These are phyloP conservation scores for Phaeotremella skinneri DNA, from an alignment of 768 basidiomycete genomes.

Conservation along the genomic window DNA sequence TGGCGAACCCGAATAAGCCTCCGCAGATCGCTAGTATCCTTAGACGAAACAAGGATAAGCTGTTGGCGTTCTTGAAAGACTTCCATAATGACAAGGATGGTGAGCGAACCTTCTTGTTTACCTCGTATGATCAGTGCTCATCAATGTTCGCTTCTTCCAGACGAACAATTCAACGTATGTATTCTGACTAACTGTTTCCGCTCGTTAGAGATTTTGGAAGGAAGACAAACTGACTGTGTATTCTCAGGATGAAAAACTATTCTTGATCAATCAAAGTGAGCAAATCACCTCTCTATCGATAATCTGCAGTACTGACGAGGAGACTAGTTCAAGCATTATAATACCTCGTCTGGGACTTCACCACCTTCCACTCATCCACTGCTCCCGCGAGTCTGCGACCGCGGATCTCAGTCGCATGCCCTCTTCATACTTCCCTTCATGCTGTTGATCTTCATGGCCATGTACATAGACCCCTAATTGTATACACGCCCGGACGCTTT, in stretches of 20 bases:
- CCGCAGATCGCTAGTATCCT: conserved; percentile 89
- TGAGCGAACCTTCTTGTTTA: conserved; percentile 28
- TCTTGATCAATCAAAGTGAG: conserved; percentile 79
- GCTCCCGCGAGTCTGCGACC: too few relatives aligned
- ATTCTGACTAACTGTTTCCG: conserved; percentile 9
- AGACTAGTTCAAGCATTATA: neutral
- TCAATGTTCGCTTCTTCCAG: conserved; percentile 52
- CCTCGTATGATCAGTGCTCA: neutral
- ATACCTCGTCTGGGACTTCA: neutral
- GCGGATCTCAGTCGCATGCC: neutral
- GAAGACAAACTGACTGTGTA: neutral
- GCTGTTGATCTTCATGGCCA: neutral
- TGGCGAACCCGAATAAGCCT: conserved; percentile 99
- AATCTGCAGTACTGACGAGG: conserved; percentile 4
- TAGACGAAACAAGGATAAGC: conserved; percentile 87
- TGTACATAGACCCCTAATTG: neutral
- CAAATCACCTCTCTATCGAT: neutral
- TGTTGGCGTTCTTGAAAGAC: conserved; percentile 78
- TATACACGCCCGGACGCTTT: neutral
- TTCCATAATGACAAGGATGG: conserved; percentile 99
- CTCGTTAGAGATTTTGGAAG: neutral
- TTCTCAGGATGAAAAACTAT: conserved; percentile 83
- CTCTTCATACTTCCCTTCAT: neutral
- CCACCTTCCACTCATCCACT: too few relatives aligned
- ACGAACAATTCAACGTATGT: conserved; percentile 88